phyloP scores from a whole-genome alignment of 208 protist species.

The Acanthamoeba castellanii region DNA sequence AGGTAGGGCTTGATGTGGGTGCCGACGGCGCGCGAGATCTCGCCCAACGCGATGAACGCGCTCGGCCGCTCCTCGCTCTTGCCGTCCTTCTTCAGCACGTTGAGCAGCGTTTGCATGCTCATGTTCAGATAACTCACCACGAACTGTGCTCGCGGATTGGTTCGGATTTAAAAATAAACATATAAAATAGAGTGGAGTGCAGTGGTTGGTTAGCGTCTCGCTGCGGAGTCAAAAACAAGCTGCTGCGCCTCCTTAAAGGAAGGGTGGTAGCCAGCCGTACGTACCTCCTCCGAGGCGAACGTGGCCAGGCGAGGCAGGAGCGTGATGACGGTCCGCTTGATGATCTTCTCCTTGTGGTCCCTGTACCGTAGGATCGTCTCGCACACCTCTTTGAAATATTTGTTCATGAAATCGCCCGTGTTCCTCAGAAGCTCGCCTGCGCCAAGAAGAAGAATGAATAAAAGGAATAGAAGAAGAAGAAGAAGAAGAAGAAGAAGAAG shows the following conservation, averaged over 20 bases:
- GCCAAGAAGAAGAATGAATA: background rate
- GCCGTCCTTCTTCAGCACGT: conserved; percentile 36
- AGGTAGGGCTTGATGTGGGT: conserved; percentile 82
- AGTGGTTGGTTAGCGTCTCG: background rate
- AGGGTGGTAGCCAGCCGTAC: too few relatives aligned
- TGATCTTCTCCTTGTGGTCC: conserved; percentile 80
- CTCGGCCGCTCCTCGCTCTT: conserved; percentile 70
- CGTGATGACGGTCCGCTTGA: conserved; percentile 84
- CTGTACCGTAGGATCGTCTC: conserved; percentile 84
- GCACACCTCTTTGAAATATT: conserved; percentile 83
- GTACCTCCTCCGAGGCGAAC: conserved; percentile 83
- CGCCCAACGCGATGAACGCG: conserved; percentile 85
- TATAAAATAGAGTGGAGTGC: background rate
- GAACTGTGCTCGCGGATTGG: conserved; percentile 49
- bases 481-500: too few relatives aligned
- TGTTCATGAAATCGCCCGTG: conserved; percentile 79
- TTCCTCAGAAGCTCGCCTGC: conserved; percentile 85
- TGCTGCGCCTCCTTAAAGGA: too few relatives aligned
- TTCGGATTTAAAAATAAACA: background rate
- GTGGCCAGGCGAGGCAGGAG: conserved; percentile 85
- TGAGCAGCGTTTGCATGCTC: conserved; percentile 55
- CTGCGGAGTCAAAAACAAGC: too few relatives aligned
- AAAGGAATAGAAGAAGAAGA: too few relatives aligned
- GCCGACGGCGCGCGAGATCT: conserved; percentile 84
- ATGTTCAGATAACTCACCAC: conserved; percentile 72